These are phyloP conservation scores for Arachis monticola DNA, from an alignment of 331 rosid species.

Conservation along the genomic window DNA sequence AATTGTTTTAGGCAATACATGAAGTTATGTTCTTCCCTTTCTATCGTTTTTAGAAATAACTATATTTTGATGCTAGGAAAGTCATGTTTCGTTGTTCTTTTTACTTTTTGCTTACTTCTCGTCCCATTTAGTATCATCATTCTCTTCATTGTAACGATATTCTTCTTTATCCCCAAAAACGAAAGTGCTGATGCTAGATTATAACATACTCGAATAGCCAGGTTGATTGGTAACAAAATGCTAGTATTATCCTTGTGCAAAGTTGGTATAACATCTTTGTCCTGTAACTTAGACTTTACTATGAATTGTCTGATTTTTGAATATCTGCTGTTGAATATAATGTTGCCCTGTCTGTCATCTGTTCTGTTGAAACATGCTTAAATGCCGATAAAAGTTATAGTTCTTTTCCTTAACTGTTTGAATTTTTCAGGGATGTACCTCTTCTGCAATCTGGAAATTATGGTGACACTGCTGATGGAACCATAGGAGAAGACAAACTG, in stretches of 20 bases:
- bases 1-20: neutral
- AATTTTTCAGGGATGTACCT: slow-evolving; percentile 66
- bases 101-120: too few species aligned
- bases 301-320: neutral
- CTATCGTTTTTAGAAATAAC: neutral
- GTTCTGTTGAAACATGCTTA: neutral
- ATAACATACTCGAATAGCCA: slow-evolving; percentile 17
- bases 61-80: slow-evolving; percentile 1
- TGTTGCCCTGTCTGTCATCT: slow-evolving; percentile 3
- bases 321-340: slow-evolving; percentile 4
- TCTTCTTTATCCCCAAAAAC: too few species aligned
- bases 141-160: too few species aligned
- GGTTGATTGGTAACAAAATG: neutral
- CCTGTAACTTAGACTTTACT: neutral
- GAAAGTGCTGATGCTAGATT: neutral
- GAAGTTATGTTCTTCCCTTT: neutral
- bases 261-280: slow-evolving; percentile 5
- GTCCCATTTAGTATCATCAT: too few species aligned
- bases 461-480: slow-evolving; percentile 57
- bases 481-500: slow-evolving; percentile 53
- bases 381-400: neutral
- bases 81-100: too few species aligned
- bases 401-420: neutral
- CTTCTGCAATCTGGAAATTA: slow-evolving; percentile 72
- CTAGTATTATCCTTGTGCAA: neutral